Conservation (phyloP, 306 rosid genomes). For the Crataegus laevigata region DNA sequence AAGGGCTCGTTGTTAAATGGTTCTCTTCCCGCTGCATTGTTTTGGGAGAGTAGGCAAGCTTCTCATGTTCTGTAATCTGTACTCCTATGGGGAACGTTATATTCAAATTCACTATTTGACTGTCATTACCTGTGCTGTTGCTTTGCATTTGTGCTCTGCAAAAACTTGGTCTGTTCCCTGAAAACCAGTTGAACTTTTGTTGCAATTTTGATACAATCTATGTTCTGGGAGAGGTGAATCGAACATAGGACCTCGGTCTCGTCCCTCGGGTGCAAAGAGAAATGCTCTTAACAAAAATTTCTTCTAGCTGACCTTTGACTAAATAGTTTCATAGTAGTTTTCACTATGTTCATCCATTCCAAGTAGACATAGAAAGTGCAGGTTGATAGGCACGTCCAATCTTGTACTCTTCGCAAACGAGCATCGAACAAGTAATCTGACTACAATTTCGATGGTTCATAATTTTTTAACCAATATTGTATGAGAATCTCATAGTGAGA, state of each 20-base stretch:
- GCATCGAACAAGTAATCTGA: too few species aligned
- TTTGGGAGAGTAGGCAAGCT: not conserved
- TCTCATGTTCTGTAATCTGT: not conserved
- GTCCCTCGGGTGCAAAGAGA: not conserved
- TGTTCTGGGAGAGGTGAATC: not conserved
- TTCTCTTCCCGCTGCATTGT: slow-evolving; percentile 1
- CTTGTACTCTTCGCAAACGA: not conserved
- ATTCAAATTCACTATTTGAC: not conserved
- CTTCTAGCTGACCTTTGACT: not conserved
- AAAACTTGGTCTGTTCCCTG: not conserved
- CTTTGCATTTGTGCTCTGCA: not conserved
- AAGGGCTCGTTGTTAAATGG: not conserved
- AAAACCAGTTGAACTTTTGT: not conserved
- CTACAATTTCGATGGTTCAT: too few species aligned
- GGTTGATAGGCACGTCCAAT: too few species aligned
- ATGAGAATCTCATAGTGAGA: too few species aligned
- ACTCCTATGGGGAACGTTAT: not conserved
- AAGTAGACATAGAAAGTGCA: not conserved
- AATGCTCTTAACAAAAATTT: not conserved
- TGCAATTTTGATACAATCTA: not conserved
- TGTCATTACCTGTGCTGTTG: not conserved
- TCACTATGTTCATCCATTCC: not conserved
- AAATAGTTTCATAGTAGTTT: not conserved
- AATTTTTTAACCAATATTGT: too few species aligned
- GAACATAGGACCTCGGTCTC: not conserved